Evolutionary conservation across 371 early-diverging fungal genomes (phyloP).

Genomic region (Rhizopus sp.): DNA sequence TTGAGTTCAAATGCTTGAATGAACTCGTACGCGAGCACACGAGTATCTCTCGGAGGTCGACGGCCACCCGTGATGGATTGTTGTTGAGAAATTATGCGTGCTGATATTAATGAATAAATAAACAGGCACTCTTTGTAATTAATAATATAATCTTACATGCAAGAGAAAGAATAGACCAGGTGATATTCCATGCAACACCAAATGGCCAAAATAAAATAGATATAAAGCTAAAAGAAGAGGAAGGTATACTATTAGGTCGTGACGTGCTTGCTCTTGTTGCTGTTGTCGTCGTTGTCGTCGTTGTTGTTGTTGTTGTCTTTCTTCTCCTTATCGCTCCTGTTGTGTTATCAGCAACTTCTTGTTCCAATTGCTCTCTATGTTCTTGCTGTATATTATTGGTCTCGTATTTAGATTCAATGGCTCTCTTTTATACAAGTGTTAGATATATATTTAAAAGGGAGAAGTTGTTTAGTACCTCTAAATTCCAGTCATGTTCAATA

Average conservation of each 20-base stretch:
- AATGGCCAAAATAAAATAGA: slow-evolving; percentile 66
- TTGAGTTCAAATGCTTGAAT: slow-evolving; percentile 66
- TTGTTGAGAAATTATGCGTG: slow-evolving; percentile 39
- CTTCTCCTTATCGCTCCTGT: not conserved
- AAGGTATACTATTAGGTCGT: slow-evolving; percentile 2
- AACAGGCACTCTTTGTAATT: not conserved
- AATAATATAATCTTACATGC: slow-evolving; percentile 45
- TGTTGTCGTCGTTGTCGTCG: slow-evolving; percentile 3
- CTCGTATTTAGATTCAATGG: slow-evolving; percentile 40
- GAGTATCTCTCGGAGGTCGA: slow-evolving; percentile 46
- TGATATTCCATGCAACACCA: slow-evolving; percentile 63
- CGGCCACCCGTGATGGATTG: slow-evolving; percentile 37
- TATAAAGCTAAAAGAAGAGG: slow-evolving; percentile 16
- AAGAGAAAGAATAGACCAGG: slow-evolving; percentile 65
- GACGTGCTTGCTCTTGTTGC: slow-evolving; percentile 9
- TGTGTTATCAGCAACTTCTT: slow-evolving; percentile 32
- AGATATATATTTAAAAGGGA: not conserved
- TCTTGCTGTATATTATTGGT: slow-evolving; percentile 14
- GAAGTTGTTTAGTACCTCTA: slow-evolving; percentile 30
- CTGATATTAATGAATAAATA: slow-evolving; percentile 11
- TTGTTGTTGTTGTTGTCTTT: not conserved
- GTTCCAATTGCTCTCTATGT: slow-evolving; percentile 26
- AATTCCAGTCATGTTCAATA: slow-evolving; percentile 42
- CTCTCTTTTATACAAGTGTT: slow-evolving; percentile 20
- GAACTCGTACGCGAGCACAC: slow-evolving; percentile 68